Base-by-base conservation (phyloP, 2,329 filamentous ascomycete genomes). In the Aureobasidium leucospermi region DNA sequence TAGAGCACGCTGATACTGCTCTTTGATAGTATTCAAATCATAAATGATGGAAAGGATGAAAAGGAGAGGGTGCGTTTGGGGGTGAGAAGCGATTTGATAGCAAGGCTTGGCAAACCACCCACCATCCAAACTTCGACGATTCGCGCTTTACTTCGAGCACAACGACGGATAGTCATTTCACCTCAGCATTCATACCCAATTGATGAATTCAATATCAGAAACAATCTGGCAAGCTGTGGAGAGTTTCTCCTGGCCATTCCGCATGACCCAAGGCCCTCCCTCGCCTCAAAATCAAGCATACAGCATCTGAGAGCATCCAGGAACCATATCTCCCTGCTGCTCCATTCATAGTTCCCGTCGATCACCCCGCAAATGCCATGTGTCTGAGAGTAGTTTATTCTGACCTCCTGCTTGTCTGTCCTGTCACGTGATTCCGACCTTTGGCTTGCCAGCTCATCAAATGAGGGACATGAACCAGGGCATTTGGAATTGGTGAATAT, bases 321-420 rank as follows among this genome's bases (percentile, higher is more conserved):
- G 51, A 61, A 61, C 51, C 59, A 61, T 52, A 39, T 56, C 39
- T 13, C 19, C 46, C 43, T 58, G 43, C 52, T 61, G 36, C 53
- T 46, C 52, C 39, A 34, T 45, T 19, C 43, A 47, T 61, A 45
- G 52, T 53, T 61, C 32, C 59, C 59, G 59, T 58, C 51, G 59
- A 61, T 61, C 59, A 42, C 59, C 59, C 59, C 59, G 45, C 59
- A 52, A 29, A 41, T 56, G 52, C 52, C 59, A 61, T 61, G 59
- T 61, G 59, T 46, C 32, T 43, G 59, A 42, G 29, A 43, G 51
- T 51, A 61, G 59, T 42, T 58, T 61, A 61, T 51, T 61, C 19
- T 38, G 46, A 61, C 59, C 38, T 34, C 59, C n/a, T 47, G 29
- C 10, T 28, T 42, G 15, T 11, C 46, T 2, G 6, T 46, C 1